A percentile compares a stretch with the other conserved stretches of the same genome.
These are phyloP conservation scores for Silybum marianum DNA, from an alignment of 129 eudicot species.

Conservation along the genomic window DNA sequence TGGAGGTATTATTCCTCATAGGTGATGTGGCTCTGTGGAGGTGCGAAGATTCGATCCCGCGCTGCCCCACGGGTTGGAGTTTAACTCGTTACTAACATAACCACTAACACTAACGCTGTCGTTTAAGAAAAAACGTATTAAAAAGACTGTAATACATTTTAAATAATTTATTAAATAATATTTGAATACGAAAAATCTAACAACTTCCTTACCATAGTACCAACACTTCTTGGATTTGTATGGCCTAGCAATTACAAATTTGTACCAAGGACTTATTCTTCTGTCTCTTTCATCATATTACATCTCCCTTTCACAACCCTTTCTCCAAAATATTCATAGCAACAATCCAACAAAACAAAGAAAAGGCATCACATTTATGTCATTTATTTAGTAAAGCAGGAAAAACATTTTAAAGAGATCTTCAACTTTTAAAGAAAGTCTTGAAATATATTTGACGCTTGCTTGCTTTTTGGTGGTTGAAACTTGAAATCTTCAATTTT, in stretches of 20 bases:
- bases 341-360: slow-evolving; percentile 3
- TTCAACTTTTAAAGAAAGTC: slow-evolving; percentile 1
- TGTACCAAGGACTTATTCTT: slow-evolving; percentile 22
- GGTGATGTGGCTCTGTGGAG: too few species aligned
- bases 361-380: neutral
- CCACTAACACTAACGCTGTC: too few species aligned
- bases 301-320: slow-evolving; percentile 20
- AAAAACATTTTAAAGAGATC: neutral
- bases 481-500: slow-evolving; percentile 15
- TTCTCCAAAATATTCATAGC: slow-evolving; percentile 16
- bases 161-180: neutral
- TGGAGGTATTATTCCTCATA: too few species aligned
- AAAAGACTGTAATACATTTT: too few species aligned
- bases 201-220: neutral
- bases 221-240: slow-evolving; percentile 16
- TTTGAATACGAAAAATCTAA: neutral
- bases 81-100: too few species aligned
- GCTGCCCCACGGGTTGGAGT: too few species aligned
- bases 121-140: too few species aligned
- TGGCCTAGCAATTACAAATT: slow-evolving; percentile 22
- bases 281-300: slow-evolving; percentile 31
- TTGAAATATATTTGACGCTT: slow-evolving; percentile 30
- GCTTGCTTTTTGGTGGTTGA: neutral
- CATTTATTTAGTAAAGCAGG: slow-evolving; percentile 5
- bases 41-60: too few species aligned